Evolutionary conservation across 1,139 yeast species (phyloP).

Genomic region (Meyerozyma carpophila): DNA sequence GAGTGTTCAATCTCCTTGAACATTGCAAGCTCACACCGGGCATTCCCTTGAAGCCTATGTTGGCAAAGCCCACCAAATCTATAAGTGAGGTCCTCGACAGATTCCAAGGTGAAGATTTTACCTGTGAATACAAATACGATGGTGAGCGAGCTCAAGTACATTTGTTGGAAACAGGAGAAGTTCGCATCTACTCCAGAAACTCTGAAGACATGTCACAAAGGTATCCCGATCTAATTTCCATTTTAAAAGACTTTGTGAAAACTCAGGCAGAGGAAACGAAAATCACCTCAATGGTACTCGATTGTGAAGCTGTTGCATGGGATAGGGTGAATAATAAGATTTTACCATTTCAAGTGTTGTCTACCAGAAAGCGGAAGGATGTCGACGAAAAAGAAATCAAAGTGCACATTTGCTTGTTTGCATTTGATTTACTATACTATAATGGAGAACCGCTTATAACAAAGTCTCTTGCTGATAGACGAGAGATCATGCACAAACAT

Average conservation of each 20-base stretch:
- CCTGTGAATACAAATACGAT: conserved; percentile 95
- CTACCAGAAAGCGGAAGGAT: conserved; percentile 91
- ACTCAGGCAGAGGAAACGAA: conserved; percentile 27
- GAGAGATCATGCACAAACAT: conserved; percentile 51
- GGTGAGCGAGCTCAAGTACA: conserved; percentile 98
- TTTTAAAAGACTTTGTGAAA: conserved; percentile 56
- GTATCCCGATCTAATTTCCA: conserved; percentile 82
- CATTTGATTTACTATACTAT: conserved; percentile 75
- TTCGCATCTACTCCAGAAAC: conserved; percentile 83
- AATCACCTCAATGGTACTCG: conserved; percentile 59
- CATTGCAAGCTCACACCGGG: conserved; percentile 83
- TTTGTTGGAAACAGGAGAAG: conserved; percentile 57
- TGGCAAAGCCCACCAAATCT: conserved; percentile 95
- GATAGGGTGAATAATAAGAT: conserved; percentile 70
- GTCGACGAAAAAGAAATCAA: conserved; percentile 83
- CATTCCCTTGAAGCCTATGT: conserved; percentile 93
- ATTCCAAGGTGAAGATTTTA: conserved; percentile 77
- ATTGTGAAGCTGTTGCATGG: conserved; percentile 99
- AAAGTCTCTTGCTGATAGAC: conserved; percentile 64
- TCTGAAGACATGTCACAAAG: conserved; percentile 96
- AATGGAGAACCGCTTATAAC: conserved; percentile 70
- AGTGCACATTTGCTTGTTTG: conserved; percentile 87
- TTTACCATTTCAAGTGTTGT: conserved; percentile 85
- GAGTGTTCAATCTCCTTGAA: conserved; percentile 59
- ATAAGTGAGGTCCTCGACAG: conserved; percentile 85